Conservation (phyloP, 352 stramenopile genomes). For the Phytophthora multivora region DNA sequence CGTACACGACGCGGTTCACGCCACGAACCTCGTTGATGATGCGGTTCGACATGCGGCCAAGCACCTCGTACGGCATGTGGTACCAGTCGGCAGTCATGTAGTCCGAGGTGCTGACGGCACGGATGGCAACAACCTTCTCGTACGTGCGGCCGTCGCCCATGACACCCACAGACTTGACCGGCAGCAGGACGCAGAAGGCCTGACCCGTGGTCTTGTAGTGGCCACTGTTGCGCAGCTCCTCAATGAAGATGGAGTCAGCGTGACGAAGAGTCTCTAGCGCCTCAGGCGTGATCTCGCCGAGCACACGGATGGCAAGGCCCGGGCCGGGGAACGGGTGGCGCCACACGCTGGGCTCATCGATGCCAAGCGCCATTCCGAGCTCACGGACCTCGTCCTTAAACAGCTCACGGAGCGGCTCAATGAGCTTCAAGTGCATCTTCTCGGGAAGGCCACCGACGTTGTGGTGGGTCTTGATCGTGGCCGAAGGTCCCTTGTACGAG, state of each 20-base stretch:
- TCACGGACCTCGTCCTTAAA: slow-evolving; percentile 99
- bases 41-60: slow-evolving; percentile 96
- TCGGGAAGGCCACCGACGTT: slow-evolving; percentile 98
- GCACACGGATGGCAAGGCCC: slow-evolving; percentile 97
- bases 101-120: slow-evolving; percentile 98
- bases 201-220: slow-evolving; percentile 99
- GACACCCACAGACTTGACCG: slow-evolving; percentile 97
- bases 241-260: slow-evolving; percentile 98
- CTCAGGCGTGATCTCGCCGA: slow-evolving; percentile 97
- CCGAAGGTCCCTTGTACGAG: slow-evolving; percentile 97
- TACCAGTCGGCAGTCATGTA: slow-evolving; percentile 99
- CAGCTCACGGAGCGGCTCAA: slow-evolving; percentile 98
- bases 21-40: slow-evolving; percentile 99
- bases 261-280: slow-evolving; percentile 96
- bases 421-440: slow-evolving; percentile 99
- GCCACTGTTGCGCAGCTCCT: slow-evolving; percentile 95
- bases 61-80: slow-evolving; percentile 98
- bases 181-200: slow-evolving; percentile 98
- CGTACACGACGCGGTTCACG: slow-evolving; percentile 99
- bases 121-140: slow-evolving; percentile 95
- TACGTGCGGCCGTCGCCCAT: slow-evolving; percentile 99
- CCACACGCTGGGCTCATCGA: slow-evolving; percentile 98
- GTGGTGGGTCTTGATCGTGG: slow-evolving; percentile 99
- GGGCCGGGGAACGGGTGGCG: slow-evolving; percentile 99
- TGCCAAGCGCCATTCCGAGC: slow-evolving; percentile 97